Conservation (phyloP, 1,139 yeast genomes). For the Eremothecium sinecaudum region DNA sequence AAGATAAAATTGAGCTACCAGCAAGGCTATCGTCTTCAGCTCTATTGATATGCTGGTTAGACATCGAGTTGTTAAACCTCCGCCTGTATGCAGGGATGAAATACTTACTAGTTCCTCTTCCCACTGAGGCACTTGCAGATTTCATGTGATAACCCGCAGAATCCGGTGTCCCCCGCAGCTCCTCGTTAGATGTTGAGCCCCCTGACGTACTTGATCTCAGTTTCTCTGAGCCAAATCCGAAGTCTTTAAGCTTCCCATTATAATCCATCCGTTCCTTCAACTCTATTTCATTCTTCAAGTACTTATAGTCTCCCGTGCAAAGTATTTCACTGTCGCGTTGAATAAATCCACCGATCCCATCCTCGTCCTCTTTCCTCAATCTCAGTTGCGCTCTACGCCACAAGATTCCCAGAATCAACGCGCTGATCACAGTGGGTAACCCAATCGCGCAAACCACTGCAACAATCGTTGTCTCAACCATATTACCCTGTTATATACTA, state of each 20-base stretch:
- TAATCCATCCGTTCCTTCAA: not conserved
- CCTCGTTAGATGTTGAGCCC: constrained; percentile 10
- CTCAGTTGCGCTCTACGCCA: constrained; percentile 34
- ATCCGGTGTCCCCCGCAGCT: constrained; percentile 6
- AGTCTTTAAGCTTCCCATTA: constrained; percentile 7
- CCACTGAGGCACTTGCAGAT: not conserved
- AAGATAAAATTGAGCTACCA: constrained; percentile 24
- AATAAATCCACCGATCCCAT: constrained; percentile 11
- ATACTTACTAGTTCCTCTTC: constrained; percentile 14
- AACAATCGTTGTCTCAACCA: constrained; percentile 29
- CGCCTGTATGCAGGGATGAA: constrained; percentile 35
- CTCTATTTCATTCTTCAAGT: constrained; percentile 10
- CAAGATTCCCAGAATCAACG: constrained; percentile 30
- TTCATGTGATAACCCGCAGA: not conserved
- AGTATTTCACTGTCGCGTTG: constrained; percentile 25
- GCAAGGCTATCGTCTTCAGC: constrained; percentile 8
- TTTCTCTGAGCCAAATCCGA: constrained; percentile 15
- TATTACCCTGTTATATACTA: too few species aligned
- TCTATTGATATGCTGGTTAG: constrained; percentile 9
- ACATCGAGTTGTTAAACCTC: constrained; percentile 24
- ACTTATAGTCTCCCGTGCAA: constrained; percentile 27
- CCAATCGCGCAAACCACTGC: constrained; percentile 46
- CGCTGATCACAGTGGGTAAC: constrained; percentile 35
- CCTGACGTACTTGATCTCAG: not conserved
- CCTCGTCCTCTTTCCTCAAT: constrained; percentile 32